These are phyloP conservation scores for Hypoxylon rubiginosum DNA, from an alignment of 2,329 filamentous ascomycete genomes.

Conservation along the genomic window DNA sequence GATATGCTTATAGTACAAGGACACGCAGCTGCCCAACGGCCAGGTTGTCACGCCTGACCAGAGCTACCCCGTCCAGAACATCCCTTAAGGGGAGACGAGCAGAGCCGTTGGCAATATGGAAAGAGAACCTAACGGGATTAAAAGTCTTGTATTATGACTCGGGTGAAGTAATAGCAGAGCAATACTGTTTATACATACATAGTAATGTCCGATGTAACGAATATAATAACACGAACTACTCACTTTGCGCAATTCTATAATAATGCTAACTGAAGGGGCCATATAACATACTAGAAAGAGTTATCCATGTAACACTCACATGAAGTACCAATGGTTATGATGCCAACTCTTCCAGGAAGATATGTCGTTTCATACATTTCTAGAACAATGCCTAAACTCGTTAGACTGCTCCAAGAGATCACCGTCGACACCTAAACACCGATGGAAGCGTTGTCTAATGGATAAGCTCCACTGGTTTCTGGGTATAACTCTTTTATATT, in stretches of 20 bases:
- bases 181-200: conserved; percentile 1
- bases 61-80: conserved; percentile 49
- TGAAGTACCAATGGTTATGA: no score
- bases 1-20: conserved; percentile 58
- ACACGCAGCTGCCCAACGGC: conserved; percentile 61
- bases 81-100: conserved; percentile 19
- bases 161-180: background rate
- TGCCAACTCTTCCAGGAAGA: no score
- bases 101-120: background rate
- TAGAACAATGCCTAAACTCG: no score
- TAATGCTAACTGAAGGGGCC: no score
- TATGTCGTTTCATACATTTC: no score
- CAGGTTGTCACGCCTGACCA: conserved; percentile 63
- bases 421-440: no score
- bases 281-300: no score
- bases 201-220: background rate
- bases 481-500: conserved; percentile 18
- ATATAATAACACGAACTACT: no score
- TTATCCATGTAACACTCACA: no score
- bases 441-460: background rate
- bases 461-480: background rate
- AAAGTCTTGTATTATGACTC: background rate
- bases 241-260: no score
- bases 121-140: background rate
- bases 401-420: no score